Evolutionary conservation across 2,329 filamentous ascomycete species (phyloP).

Genomic region (Penicillium sp.): DNA sequence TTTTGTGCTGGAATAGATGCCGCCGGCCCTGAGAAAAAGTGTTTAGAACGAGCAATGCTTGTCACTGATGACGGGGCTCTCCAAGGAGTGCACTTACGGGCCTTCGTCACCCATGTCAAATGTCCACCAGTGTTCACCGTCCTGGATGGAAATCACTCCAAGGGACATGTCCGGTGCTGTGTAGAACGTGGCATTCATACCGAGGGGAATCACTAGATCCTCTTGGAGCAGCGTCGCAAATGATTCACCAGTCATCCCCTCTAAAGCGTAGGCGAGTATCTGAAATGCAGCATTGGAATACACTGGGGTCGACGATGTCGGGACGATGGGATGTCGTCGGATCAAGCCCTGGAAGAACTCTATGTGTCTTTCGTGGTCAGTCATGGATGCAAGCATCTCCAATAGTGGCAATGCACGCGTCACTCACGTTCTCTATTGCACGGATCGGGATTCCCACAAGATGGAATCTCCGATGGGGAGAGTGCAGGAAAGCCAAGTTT

Average conservation of each 20-base stretch:
- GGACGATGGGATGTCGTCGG: conserved; percentile 26
- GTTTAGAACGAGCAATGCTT: background rate
- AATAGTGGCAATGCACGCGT: no score
- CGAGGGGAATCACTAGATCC: conserved; percentile 35
- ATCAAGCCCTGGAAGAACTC: conserved; percentile 33
- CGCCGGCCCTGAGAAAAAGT: conserved; percentile 30
- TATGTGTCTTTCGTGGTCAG: conserved; percentile 5
- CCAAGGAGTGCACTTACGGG: conserved; percentile 29
- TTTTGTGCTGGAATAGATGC: conserved; percentile 41
- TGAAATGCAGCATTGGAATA: conserved; percentile 37
- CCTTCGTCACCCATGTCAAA: conserved; percentile 36
- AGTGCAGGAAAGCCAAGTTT: conserved; percentile 12
- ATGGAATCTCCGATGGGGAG: conserved; percentile 2
- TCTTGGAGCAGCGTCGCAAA: conserved; percentile 33
- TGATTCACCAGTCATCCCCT: conserved; percentile 34
- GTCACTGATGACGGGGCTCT: background rate
- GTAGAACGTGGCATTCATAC: conserved; percentile 33
- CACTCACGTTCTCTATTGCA: conserved; percentile 11
- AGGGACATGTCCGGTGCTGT: conserved; percentile 8
- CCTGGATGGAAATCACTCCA: conserved; percentile 32
- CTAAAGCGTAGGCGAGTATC: conserved; percentile 35
- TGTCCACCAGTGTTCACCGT: conserved; percentile 29
- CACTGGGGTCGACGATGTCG: conserved; percentile 26
- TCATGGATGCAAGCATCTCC: no score
- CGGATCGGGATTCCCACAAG: conserved; percentile 6